Conservation (phyloP, 176 grass and related monocot genomes). For the Chloris gayana region DNA sequence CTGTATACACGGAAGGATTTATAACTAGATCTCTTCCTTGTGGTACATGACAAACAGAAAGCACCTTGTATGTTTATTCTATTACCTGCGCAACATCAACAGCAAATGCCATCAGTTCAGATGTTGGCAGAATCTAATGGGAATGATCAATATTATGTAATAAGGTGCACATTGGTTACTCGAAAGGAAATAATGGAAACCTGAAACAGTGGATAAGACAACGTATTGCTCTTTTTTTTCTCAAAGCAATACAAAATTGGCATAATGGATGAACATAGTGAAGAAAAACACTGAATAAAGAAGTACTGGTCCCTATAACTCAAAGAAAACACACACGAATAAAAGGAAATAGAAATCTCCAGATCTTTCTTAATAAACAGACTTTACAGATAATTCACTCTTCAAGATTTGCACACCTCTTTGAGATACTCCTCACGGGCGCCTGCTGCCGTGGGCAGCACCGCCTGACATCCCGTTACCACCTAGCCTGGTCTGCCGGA, state of each 20-base stretch:
- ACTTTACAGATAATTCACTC: neutral
- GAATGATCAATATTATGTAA: neutral
- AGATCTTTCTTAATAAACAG: neutral
- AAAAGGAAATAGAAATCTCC: neutral
- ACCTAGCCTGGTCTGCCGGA: neutral
- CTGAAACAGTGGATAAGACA: neutral
- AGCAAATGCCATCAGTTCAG: slow-evolving; percentile 22
- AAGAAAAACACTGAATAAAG: neutral
- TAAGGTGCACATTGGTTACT: neutral
- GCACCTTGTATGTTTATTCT: slow-evolving; percentile 43
- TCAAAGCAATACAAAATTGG: neutral
- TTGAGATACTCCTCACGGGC: neutral
- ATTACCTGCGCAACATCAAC: slow-evolving; percentile 52
- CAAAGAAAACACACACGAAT: too few species aligned
- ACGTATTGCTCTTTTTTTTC: neutral
- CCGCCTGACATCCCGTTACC: neutral
- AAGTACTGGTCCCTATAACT: neutral
- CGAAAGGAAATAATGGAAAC: neutral
- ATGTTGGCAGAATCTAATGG: neutral
- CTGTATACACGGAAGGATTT: slow-evolving; percentile 75
- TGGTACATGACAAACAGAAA: slow-evolving; percentile 53
- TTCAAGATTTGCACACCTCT: neutral
- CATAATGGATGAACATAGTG: neutral
- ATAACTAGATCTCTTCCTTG: slow-evolving; percentile 49
- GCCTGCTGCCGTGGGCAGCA: neutral